Evolutionary conservation across 2,329 filamentous ascomycete species (phyloP).

Genomic region (Ceratocystis destructans): DNA sequence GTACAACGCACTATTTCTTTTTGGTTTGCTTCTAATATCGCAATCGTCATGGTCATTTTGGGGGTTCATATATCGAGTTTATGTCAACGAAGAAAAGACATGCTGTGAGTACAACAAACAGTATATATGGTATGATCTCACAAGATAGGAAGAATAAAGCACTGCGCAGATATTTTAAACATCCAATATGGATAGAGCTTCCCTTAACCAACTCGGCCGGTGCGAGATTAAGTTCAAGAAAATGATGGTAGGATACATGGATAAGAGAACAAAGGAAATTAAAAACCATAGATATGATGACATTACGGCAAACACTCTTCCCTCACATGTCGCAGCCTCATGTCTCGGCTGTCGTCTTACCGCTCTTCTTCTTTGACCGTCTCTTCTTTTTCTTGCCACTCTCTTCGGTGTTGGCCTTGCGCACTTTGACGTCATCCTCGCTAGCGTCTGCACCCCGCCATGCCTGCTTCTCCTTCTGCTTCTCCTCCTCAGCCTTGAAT

Average conservation of each 20-base stretch:
- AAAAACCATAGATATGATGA: constrained; percentile 9
- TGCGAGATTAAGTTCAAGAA: no score
- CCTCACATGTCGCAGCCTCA: background rate
- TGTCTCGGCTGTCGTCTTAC: constrained; percentile 26
- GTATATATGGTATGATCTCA: background rate
- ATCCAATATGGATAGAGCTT: no score
- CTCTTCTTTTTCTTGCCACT: constrained; percentile 33
- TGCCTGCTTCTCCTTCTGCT: constrained; percentile 21
- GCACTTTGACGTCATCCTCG: constrained; percentile 24
- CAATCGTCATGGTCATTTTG: no score
- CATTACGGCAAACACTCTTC: background rate
- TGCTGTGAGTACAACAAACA: no score
- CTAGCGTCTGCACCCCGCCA: constrained; percentile 5
- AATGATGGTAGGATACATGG: no score
- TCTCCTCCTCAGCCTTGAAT: constrained; percentile 23
- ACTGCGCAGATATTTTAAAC: background rate
- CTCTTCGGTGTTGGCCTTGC: constrained; percentile 23
- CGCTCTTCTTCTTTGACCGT: constrained; percentile 38
- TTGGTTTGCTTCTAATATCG: no score
- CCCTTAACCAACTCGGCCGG: no score
- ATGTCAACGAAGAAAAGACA: no score
- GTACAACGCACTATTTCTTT: background rate
- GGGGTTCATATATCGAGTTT: no score
- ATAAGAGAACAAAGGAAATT: background rate
- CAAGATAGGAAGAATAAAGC: background rate